Percentiles rank a stretch among this genome's conserved stretches.
Conservation (phyloP, 345 rosid species). For the Brassica rapa region DNA sequence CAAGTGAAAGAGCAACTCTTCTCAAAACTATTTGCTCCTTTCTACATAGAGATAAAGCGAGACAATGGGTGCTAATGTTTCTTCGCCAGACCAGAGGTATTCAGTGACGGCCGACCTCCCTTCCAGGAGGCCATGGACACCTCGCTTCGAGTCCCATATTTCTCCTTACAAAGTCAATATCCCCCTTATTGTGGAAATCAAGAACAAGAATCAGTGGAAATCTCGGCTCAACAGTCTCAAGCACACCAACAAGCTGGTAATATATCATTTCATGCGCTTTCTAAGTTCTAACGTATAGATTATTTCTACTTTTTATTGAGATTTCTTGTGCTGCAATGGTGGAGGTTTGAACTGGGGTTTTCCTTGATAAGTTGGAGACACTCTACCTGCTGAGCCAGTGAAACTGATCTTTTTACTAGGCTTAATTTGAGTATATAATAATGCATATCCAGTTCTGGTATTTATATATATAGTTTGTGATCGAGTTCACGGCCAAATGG, state of each 20-base stretch:
- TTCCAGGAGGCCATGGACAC: conserved; percentile 25
- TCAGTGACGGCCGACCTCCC: background rate
- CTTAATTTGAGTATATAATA: background rate
- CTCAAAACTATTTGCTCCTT: conserved; percentile 7
- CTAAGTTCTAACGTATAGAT: background rate
- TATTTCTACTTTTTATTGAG: background rate
- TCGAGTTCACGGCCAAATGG: conserved; percentile 78
- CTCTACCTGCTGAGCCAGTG: background rate
- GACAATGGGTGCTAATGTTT: conserved; percentile 40
- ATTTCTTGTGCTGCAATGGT: conserved; percentile 1
- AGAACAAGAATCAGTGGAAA: conserved; percentile 61
- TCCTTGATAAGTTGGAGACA: background rate
- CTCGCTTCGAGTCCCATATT: conserved; percentile 19
- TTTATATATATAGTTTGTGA: conserved; percentile 52
- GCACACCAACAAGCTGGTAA: conserved; percentile 65
- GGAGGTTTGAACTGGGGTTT: background rate
- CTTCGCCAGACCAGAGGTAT: conserved; percentile 12
- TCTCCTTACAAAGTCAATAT: conserved; percentile 21
- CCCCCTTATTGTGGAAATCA: conserved; percentile 46
- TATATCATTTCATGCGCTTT: background rate
- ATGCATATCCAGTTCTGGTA: background rate
- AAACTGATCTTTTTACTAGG: background rate
- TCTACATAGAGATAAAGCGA: background rate
- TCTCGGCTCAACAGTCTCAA: conserved; percentile 55
- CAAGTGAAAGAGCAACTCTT: conserved; percentile 5